Evolutionary conservation across 306 rosid species (phyloP).

Genomic region (Coriaria nepalensis): DNA sequence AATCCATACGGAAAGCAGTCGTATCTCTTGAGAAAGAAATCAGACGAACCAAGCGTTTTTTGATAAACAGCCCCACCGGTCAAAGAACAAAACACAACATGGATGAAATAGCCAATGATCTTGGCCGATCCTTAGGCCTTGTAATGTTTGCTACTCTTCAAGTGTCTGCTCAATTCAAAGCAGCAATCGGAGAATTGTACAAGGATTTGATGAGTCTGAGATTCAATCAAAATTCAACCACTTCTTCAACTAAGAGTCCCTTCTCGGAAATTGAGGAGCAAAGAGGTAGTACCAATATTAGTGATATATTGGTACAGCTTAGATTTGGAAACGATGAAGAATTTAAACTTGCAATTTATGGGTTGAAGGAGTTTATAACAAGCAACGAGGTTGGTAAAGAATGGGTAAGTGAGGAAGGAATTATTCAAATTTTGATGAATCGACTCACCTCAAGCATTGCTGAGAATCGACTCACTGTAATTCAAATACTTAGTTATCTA

Average conservation of each 20-base stretch:
- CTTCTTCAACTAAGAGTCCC: constrained; percentile 38
- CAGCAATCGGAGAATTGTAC: constrained; percentile 34
- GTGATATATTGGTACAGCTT: constrained; percentile 45
- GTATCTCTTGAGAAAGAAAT: constrained; percentile 62
- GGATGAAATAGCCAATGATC: constrained; percentile 53
- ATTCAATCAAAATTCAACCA: constrained; percentile 27
- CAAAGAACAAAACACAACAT: constrained; percentile 35
- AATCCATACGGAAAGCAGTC: constrained; percentile 46
- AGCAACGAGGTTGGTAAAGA: constrained; percentile 25
- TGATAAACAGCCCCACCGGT: constrained; percentile 21
- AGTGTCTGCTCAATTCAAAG: constrained; percentile 42
- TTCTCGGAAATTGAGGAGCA: constrained; percentile 51
- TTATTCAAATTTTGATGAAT: constrained; percentile 40
- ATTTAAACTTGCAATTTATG: constrained; percentile 36
- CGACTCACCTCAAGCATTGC: constrained; percentile 49
- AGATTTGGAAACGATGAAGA: constrained; percentile 67
- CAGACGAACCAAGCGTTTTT: constrained; percentile 24
- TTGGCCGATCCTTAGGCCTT: constrained; percentile 71
- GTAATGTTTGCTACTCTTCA: constrained; percentile 51
- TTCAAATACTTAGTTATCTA: constrained; percentile 43
- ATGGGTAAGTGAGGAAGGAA: constrained; percentile 45
- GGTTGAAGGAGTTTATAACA: constrained; percentile 37
- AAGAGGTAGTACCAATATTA: constrained; percentile 21
- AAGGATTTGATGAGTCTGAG: constrained; percentile 46
- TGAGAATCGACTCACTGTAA: constrained; percentile 25